These are phyloP conservation scores for Boletus pseudopeckii DNA, from an alignment of 768 basidiomycete genomes.

Conservation along the genomic window DNA sequence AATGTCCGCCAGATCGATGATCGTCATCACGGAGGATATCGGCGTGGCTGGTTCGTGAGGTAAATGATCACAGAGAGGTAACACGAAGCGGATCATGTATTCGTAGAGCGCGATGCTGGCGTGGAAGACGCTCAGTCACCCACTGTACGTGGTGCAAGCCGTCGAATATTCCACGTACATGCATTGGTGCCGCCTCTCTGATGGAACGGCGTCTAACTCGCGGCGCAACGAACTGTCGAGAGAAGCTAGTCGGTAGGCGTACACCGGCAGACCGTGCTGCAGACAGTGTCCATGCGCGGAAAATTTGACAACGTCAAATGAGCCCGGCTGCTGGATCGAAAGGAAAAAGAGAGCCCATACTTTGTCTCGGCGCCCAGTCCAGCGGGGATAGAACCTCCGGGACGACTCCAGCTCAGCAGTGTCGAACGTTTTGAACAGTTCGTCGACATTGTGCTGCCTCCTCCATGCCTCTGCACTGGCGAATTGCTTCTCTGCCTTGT, in stretches of 20 bases:
- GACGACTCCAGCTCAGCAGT: slow-evolving; percentile 56
- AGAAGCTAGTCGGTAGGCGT: slow-evolving; percentile 72
- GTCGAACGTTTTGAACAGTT: slow-evolving; percentile 60
- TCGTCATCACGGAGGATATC: slow-evolving; percentile 58
- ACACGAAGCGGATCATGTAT: slow-evolving; percentile 58
- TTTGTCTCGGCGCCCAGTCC: slow-evolving; percentile 78
- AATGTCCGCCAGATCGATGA: slow-evolving; percentile 68
- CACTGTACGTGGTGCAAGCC: no score
- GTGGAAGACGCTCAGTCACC: not conserved
- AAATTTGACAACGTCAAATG: not conserved
- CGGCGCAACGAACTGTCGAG: slow-evolving; percentile 50
- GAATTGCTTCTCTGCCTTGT: slow-evolving; percentile 69
- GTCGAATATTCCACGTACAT: slow-evolving; percentile 48
- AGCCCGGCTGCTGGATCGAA: not conserved
- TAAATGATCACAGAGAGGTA: slow-evolving; percentile 60
- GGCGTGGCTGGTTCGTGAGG: slow-evolving; percentile 53
- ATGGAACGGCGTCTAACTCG: slow-evolving; percentile 53
- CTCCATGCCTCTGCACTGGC: slow-evolving; percentile 67
- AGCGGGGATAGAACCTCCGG: slow-evolving; percentile 70
- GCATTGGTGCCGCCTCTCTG: slow-evolving; percentile 59
- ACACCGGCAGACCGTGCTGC: slow-evolving; percentile 67
- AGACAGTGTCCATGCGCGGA: not conserved
- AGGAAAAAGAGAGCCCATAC: slow-evolving; percentile 31
- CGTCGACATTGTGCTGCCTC: slow-evolving; percentile 53
- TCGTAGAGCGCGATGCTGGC: slow-evolving; percentile 64